Evolutionary conservation across 805 yeast genomes (phyloP).

Genomic region (Saturnispora besseyi): DNA sequence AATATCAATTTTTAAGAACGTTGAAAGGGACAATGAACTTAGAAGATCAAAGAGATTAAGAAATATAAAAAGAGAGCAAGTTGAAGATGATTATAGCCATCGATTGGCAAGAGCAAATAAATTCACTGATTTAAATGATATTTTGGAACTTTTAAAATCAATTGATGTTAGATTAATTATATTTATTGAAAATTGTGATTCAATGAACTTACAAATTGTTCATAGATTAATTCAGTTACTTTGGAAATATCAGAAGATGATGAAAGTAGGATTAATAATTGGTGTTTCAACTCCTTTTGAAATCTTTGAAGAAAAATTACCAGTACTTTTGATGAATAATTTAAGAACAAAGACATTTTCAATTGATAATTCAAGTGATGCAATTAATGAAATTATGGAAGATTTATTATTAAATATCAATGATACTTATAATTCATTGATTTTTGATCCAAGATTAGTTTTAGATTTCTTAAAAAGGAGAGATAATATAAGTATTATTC

Average conservation of each 20-base stretch:
- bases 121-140: constrained; percentile 20
- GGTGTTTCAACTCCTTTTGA: constrained; percentile 29
- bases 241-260: constrained; percentile 15
- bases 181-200: constrained; percentile 30
- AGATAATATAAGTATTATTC: constrained; percentile 22
- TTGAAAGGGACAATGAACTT: constrained; percentile 8
- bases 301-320: constrained; percentile 28
- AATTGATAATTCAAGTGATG: constrained; percentile 25
- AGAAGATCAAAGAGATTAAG: constrained; percentile 6
- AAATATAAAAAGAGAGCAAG: constrained; percentile 5
- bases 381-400: constrained; percentile 26
- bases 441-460: constrained; percentile 26
- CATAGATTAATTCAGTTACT: constrained; percentile 20
- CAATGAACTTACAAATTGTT: constrained; percentile 22
- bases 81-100: constrained; percentile 14
- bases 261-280: constrained; percentile 20
- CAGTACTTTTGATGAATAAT: constrained; percentile 18
- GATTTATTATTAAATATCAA: constrained; percentile 25
- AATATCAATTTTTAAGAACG: background rate
- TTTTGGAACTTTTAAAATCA: constrained; percentile 14
- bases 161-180: constrained; percentile 17
- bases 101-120: constrained; percentile 8
- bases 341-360: constrained; percentile 22
- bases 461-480: constrained; percentile 21
- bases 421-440: constrained; percentile 26